These are phyloP conservation scores for Clausena lansium DNA, from an alignment of 345 rosid genomes.

Conservation along the genomic window DNA sequence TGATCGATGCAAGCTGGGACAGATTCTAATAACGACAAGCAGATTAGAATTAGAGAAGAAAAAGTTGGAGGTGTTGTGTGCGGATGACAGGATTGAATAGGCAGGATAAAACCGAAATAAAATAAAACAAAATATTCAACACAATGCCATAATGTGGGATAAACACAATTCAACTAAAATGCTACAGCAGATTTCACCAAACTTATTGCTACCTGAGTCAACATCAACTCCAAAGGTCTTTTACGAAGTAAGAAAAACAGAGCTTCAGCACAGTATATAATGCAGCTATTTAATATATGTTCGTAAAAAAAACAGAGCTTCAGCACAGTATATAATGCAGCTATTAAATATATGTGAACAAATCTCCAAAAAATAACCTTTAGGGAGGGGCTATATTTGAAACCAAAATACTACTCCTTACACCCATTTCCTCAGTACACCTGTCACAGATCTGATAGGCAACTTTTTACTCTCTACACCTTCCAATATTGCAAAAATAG, in stretches of 20 bases:
- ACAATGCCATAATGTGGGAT: not conserved
- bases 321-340: too few species aligned
- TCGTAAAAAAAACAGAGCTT: too few species aligned
- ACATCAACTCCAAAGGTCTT: not conserved
- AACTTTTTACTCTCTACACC: too few species aligned
- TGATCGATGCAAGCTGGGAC: slow-evolving; percentile 95
- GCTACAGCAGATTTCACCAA: not conserved
- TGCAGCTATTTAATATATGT: too few species aligned
- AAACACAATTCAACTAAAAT: not conserved
- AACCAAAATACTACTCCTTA: too few species aligned
- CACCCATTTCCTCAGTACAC: too few species aligned
- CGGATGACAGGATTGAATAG: not conserved
- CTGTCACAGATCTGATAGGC: too few species aligned
- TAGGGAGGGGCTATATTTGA: too few species aligned
- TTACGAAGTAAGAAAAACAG: not conserved
- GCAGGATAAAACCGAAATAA: not conserved
- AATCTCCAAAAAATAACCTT: too few species aligned
- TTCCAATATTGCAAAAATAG: too few species aligned
- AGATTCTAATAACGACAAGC: slow-evolving; percentile 61
- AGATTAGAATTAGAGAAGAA: slow-evolving; percentile 11
- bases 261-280: not conserved
- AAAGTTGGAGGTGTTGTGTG: not conserved
- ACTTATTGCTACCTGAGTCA: not conserved
- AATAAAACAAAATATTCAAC: not conserved
- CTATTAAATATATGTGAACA: too few species aligned